Percentiles rank a stretch among this genome's conserved stretches.
These are phyloP conservation scores for Balakata baccata DNA, from an alignment of 345 rosid genomes.

Conservation along the genomic window DNA sequence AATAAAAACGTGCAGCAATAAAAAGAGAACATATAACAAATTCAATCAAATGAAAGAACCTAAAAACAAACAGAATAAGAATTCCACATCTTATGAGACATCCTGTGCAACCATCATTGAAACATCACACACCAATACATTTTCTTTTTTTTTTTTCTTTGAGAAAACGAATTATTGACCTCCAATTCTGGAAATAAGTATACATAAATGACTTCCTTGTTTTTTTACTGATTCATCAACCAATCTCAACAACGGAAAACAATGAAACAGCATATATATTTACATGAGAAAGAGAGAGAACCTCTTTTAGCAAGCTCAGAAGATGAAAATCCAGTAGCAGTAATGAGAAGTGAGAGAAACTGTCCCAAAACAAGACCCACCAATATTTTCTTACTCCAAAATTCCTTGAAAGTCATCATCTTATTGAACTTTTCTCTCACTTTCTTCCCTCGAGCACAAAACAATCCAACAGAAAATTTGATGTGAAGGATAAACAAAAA, in stretches of 20 bases:
- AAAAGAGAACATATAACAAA: neutral
- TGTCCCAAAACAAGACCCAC: constrained; percentile 75
- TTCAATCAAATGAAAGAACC: neutral
- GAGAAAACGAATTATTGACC: too few species aligned
- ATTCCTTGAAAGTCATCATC: constrained; percentile 40
- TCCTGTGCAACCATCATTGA: neutral
- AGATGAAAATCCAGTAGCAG: constrained; percentile 50
- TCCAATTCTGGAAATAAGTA: too few species aligned
- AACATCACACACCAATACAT: neutral
- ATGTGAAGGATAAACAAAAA: neutral
- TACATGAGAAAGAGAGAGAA: constrained; percentile 13
- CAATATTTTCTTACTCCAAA: constrained; percentile 51
- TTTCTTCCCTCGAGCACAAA: neutral
- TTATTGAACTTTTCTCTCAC: neutral
- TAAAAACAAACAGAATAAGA: neutral
- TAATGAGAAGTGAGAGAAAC: constrained; percentile 58
- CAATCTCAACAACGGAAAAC: too few species aligned
- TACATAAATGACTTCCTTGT: neutral
- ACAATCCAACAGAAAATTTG: neutral
- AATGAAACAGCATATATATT: neutral
- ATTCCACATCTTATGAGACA: neutral
- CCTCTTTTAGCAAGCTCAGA: constrained; percentile 69
- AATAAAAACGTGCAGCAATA: neutral
- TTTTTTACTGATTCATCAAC: too few species aligned
- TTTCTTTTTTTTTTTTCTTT: too few species aligned